Evolutionary conservation across 495 filamentous ascomycete species (phyloP).

Genomic region (Glutinoglossum americanum): DNA sequence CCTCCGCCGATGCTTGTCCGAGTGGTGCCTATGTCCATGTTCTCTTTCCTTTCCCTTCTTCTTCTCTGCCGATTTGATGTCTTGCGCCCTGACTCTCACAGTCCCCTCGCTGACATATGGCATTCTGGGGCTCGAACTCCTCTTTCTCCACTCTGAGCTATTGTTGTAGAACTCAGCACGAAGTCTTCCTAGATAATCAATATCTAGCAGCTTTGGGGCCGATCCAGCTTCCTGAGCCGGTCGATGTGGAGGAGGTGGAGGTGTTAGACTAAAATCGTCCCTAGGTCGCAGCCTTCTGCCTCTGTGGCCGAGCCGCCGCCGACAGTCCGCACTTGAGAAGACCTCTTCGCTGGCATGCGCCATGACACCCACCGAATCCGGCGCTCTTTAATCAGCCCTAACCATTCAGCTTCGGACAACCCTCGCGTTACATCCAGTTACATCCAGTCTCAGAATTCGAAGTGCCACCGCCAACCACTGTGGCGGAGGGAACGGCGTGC

Average conservation of each 20-base stretch:
- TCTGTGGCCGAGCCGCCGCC: background rate
- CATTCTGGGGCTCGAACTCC: background rate
- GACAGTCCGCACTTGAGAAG: background rate
- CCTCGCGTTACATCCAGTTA: background rate
- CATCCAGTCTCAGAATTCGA: background rate
- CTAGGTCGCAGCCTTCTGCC: background rate
- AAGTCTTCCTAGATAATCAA: background rate
- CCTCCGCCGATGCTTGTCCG: background rate
- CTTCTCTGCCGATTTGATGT: background rate
- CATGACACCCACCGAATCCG: background rate
- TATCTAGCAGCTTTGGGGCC: background rate
- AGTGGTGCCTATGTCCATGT: background rate
- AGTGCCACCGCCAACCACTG: background rate
- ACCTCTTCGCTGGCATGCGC: background rate
- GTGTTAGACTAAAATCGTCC: background rate
- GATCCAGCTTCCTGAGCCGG: background rate
- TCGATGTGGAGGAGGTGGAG: background rate
- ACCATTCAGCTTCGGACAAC: background rate
- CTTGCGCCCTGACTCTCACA: background rate
- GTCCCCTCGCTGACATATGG: slow-evolving; percentile 4
- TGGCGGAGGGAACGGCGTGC: background rate
- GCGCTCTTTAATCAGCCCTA: background rate
- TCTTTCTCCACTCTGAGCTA: background rate
- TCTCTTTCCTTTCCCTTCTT: background rate
- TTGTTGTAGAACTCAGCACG: background rate